Evolutionary conservation across 2,329 filamentous ascomycete genomes (phyloP), one percentile per base, ranked within the genome.

Genomic region (Exserohilum turcica): DNA sequence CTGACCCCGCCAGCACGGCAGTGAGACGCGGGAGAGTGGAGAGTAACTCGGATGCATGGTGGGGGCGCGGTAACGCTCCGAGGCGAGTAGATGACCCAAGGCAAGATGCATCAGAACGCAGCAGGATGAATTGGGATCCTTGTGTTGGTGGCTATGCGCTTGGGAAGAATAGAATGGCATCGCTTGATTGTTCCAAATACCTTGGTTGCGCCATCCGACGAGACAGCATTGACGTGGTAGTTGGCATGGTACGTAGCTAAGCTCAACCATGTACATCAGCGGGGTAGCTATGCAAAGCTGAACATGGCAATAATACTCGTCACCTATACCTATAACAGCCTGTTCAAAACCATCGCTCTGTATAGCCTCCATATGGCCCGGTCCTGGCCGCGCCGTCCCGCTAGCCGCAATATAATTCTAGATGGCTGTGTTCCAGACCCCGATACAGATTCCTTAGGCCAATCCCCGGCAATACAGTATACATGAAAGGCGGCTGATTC

Each of bases 31-130:
- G 48, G 12, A 33, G n/a, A 4, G 43, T 27, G 48, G 52, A 37
- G 21, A 46, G 47, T 38, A 18, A 37, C 27, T 36, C 36, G 42
- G 13, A 27, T 39, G 39, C 38, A 48, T 48, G 48, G 18, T 43
- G 46, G 37, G 43, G 38, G 15, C 29, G 35, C 32, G 43, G 24
- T 35, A 43, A 9, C 42, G 18, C 29, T 52, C 43, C 32, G 31
- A 52, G 24, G 31, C 45, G n/a, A 52, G n/a, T 46, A 42, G 46
- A 47, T 43, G 39, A 43, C 37, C 19, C 19, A 43, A 33, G 39
- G 39, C n/a, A 19, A 16, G 16, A 18, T 28, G 18, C 28, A 27
- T 40, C 8, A 33, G 27, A 32, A 44, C 9, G n/a, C 12, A 12
- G 12, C 18, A 5, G 5, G 28, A n/a, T 7, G 27, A 7, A 3